Evolutionary conservation across 768 basidiomycete genomes (phyloP).

Genomic region (Lactifluus pinguis): DNA sequence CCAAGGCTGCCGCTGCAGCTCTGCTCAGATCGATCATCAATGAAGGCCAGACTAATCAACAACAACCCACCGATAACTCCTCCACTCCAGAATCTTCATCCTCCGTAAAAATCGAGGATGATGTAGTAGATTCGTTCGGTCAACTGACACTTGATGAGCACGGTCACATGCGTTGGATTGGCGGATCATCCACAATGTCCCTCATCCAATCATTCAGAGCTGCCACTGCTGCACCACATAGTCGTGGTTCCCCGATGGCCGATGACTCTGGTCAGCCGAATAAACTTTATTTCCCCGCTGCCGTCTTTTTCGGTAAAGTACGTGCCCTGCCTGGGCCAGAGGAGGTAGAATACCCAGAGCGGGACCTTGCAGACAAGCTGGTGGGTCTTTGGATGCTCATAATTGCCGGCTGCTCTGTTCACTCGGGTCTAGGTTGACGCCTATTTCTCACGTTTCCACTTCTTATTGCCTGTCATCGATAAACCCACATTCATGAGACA

Average conservation of each 20-base stretch:
- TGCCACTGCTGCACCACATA: constrained; percentile 60
- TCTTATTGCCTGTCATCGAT: constrained; percentile 79
- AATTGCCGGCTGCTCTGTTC: constrained; percentile 20
- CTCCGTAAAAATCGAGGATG: constrained; percentile 55
- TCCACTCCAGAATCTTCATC: constrained; percentile 31
- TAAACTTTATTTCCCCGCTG: constrained; percentile 81
- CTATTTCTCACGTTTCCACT: constrained; percentile 83
- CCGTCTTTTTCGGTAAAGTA: constrained; percentile 80
- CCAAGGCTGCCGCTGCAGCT: constrained; percentile 15
- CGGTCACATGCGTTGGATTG: constrained; percentile 88
- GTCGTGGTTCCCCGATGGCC: constrained; percentile 76
- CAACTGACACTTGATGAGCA: constrained; percentile 85
- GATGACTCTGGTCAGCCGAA: constrained; percentile 77
- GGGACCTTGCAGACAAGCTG: constrained; percentile 80
- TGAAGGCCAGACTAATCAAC: constrained; percentile 16
- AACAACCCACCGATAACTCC: constrained; percentile 17
- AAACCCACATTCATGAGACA: constrained; percentile 72
- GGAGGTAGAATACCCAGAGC: constrained; percentile 80
- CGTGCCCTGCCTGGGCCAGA: constrained; percentile 74
- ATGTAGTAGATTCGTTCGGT: constrained; percentile 77
- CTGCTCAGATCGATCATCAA: constrained; percentile 23
- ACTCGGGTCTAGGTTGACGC: constrained; percentile 56
- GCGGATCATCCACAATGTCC: constrained; percentile 87
- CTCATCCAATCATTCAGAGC: constrained; percentile 82
- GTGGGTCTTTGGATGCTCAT: constrained; percentile 36